Percentiles rank a stretch among this genome's conserved stretches.
These are phyloP conservation scores for Malus hybrid DNA, from an alignment of 331 rosid genomes.

Conservation along the genomic window DNA sequence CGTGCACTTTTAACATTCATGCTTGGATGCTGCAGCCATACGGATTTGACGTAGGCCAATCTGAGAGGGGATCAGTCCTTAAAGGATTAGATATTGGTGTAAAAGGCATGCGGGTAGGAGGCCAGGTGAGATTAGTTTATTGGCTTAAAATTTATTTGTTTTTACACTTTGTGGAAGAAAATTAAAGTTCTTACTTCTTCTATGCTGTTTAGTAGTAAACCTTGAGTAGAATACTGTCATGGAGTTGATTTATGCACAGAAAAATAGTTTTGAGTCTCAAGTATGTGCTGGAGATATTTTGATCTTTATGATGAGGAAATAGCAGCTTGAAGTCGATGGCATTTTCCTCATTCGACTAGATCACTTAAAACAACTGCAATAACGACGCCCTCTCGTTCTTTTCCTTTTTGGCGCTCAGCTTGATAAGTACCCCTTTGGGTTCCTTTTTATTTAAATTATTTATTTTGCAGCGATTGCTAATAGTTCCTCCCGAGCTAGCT, in stretches of 20 bases:
- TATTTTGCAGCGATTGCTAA: constrained; percentile 54
- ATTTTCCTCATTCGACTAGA: too few relatives aligned
- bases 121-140: constrained; percentile 60
- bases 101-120: constrained; percentile 92
- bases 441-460: neutral
- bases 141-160: constrained; percentile 1
- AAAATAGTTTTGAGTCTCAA: neutral
- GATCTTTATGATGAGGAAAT: too few relatives aligned
- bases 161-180: neutral
- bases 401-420: too few relatives aligned
- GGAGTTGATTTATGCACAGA: neutral
- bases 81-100: constrained; percentile 90
- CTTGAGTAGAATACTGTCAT: neutral
- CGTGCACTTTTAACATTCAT: constrained; percentile 13
- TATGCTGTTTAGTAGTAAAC: neutral
- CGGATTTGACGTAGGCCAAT: constrained; percentile 92
- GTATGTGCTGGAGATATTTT: too few relatives aligned
- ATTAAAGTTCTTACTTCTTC: neutral
- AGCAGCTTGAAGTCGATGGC: too few relatives aligned
- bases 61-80: constrained; percentile 81
- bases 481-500: constrained; percentile 90
- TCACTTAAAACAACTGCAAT: too few relatives aligned
- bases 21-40: constrained; percentile 76
- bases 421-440: too few relatives aligned
- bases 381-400: too few relatives aligned